Evolutionary conservation across 495 filamentous ascomycete species (phyloP).

Genomic region (Talaromyces adpressus): DNA sequence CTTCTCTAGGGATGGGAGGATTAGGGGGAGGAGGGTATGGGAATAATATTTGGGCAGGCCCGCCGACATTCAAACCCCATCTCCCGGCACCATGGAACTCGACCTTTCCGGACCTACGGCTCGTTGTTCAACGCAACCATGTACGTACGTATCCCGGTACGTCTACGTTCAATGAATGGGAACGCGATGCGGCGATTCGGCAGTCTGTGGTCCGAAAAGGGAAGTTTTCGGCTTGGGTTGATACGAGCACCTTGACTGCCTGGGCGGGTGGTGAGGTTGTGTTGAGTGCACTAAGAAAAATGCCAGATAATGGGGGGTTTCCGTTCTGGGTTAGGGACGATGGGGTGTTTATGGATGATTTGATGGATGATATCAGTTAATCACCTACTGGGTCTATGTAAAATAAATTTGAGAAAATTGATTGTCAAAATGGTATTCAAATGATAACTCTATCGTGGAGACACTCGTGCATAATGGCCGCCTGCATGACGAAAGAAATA

Average conservation of each 20-base stretch:
- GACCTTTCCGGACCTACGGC: conserved; percentile 33
- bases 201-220: conserved; percentile 32
- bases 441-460: background rate
- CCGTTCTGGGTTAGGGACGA: conserved; percentile 4
- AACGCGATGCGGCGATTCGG: conserved; percentile 39
- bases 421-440: background rate
- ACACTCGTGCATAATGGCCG: background rate
- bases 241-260: conserved; percentile 18
- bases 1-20: background rate
- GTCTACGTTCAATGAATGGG: conserved; percentile 49
- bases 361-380: conserved; percentile 4
- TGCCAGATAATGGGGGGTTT: conserved; percentile 9
- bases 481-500: background rate
- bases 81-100: conserved; percentile 42
- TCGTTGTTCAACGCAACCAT: conserved; percentile 37
- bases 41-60: conserved; percentile 20
- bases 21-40: conserved; percentile 17
- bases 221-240: conserved; percentile 36
- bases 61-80: conserved; percentile 30
- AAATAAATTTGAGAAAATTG: background rate
- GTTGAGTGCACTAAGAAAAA: conserved; percentile 9
- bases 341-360: conserved; percentile 9
- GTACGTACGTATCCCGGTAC: conserved; percentile 46
- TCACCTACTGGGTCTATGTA: background rate
- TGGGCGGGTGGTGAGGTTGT: conserved; percentile 7